phyloP scores from a whole-genome alignment of 345 rosid genomes.

The Brassica juncea region DNA sequence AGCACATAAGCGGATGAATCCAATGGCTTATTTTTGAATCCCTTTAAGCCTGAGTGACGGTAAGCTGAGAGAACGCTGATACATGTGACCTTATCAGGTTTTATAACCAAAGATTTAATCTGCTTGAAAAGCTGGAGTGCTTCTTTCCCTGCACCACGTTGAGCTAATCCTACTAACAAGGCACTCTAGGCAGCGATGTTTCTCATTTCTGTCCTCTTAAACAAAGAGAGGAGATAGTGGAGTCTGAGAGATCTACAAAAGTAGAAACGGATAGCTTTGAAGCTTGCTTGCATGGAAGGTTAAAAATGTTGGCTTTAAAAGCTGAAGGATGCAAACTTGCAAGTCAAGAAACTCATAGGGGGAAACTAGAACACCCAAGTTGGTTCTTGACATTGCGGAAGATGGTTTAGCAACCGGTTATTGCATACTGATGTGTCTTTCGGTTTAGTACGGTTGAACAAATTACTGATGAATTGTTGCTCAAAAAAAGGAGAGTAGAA shows the following conservation, averaged over 20 bases:
- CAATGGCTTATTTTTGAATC: conserved; percentile 51
- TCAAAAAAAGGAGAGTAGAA: neutral
- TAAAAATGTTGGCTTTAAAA: neutral
- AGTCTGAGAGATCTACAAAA: too few relatives aligned
- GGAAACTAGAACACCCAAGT: neutral
- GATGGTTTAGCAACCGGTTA: conserved; percentile 7
- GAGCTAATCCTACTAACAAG: conserved; percentile 57
- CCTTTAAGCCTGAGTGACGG: conserved; percentile 54
- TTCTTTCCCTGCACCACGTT: conserved; percentile 57
- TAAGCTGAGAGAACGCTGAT: conserved; percentile 59
- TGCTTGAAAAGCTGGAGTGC: conserved; percentile 48
- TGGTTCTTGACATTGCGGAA: neutral
- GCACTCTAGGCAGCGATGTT: conserved; percentile 52
- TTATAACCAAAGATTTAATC: conserved; percentile 44
- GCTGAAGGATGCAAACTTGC: neutral
- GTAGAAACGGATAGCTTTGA: neutral
- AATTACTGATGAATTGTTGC: neutral
- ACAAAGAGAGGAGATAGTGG: conserved; percentile 18
- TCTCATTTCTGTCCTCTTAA: conserved; percentile 43
- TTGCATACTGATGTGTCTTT: neutral
- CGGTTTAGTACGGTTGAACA: neutral
- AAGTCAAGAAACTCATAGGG: neutral
- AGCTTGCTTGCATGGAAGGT: neutral
- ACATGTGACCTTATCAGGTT: conserved; percentile 53
- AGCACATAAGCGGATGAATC: conserved; percentile 60